Evolutionary conservation across 2,329 filamentous ascomycete species (phyloP).

Genomic region (Scytalidium lignicola): DNA sequence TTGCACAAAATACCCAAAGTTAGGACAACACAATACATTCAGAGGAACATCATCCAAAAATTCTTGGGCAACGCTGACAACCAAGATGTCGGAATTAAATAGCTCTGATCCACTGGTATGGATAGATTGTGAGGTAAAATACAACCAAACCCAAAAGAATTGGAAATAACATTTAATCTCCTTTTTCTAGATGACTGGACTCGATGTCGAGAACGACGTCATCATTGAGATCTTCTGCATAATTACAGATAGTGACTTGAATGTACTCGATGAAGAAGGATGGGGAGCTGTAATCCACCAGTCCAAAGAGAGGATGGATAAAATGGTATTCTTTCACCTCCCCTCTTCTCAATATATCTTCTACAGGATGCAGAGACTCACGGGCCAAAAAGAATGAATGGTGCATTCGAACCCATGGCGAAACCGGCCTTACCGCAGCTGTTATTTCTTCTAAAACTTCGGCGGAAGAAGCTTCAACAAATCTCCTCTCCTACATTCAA

Average conservation of each 20-base stretch:
- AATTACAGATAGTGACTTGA: conserved; percentile 76
- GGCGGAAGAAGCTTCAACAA: conserved; percentile 64
- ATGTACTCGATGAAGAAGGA: conserved; percentile 68
- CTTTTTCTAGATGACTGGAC: conserved; percentile 79
- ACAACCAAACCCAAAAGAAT: conserved; percentile 1
- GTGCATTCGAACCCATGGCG: conserved; percentile 76
- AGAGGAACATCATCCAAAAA: no score
- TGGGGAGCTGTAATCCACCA: conserved; percentile 80
- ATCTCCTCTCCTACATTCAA: conserved; percentile 73
- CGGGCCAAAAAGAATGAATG: conserved; percentile 58
- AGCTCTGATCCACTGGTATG: conserved; percentile 22
- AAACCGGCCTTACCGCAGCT: conserved; percentile 74
- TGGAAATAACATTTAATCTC: conserved; percentile 5
- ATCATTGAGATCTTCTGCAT: conserved; percentile 92
- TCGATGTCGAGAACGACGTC: conserved; percentile 71
- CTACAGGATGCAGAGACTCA: neutral
- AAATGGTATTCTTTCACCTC: conserved; percentile 47
- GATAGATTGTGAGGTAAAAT: conserved; percentile 28
- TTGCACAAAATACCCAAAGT: neutral
- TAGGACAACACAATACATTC: neutral
- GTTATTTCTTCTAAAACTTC: conserved; percentile 71
- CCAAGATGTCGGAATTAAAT: neutral
- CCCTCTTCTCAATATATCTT: neutral
- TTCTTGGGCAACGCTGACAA: neutral
- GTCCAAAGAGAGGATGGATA: conserved; percentile 60